Percentiles rank a stretch among this genome's conserved stretches.
These are phyloP conservation scores for Aurantiochytrium sp. DNA, from an alignment of 108 stramenopile species.

Conservation along the genomic window DNA sequence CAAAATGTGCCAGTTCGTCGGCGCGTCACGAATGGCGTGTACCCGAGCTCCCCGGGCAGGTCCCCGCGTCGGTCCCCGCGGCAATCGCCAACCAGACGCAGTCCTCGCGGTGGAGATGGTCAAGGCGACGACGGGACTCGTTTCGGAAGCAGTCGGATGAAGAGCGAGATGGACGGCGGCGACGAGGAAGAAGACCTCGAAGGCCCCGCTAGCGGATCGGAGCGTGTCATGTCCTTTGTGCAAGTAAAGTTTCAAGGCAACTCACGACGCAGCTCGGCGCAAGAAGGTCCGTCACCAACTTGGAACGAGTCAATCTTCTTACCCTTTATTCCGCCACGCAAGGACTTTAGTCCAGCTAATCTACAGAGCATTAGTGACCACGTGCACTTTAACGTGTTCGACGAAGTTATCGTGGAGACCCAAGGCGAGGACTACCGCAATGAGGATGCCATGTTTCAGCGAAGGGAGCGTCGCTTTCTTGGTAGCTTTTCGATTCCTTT, in stretches of 20 bases:
- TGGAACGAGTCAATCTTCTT: slow-evolving; percentile 60
- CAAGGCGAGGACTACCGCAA: slow-evolving; percentile 50
- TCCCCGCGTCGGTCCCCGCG: neutral
- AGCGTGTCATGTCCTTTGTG: slow-evolving; percentile 36
- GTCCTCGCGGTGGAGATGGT: neutral
- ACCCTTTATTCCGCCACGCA: slow-evolving; percentile 47
- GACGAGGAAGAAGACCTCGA: slow-evolving; percentile 5
- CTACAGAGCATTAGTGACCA: slow-evolving; percentile 43
- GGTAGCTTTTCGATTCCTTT: slow-evolving; percentile 55
- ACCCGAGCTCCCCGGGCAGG: neutral
- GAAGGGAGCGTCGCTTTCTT: slow-evolving; percentile 50
- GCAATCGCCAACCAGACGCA: neutral
- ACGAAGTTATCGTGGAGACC: slow-evolving; percentile 48
- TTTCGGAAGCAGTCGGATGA: neutral
- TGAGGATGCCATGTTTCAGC: slow-evolving; percentile 38
- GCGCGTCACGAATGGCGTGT: neutral
- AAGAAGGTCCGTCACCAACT: slow-evolving; percentile 42
- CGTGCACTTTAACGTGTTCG: slow-evolving; percentile 51
- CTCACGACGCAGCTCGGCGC: slow-evolving; percentile 25
- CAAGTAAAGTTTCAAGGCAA: slow-evolving; percentile 41
- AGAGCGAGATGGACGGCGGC: too few relatives aligned
- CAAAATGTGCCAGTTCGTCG: slow-evolving; percentile 20
- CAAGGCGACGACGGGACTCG: too few relatives aligned
- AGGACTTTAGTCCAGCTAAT: slow-evolving; percentile 29
- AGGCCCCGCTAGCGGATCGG: neutral